Conservation (phyloP, 2,329 filamentous ascomycete species). For the Trichothecium sympodiale region DNA sequence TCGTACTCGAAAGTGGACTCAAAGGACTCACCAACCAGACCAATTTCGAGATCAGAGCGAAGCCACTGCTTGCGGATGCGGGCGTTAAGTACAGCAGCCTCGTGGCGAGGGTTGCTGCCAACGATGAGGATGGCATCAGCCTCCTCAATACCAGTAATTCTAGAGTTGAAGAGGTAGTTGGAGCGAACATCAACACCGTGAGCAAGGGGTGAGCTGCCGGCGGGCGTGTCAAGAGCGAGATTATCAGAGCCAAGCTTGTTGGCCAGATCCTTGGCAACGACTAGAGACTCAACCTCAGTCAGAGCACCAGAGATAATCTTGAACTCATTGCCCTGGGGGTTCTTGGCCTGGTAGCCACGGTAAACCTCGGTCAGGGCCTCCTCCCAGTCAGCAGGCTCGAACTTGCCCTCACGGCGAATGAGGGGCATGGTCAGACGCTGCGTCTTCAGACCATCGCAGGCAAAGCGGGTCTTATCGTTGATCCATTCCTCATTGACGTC, state of each 20-base stretch:
- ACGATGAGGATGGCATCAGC: constrained; percentile 86
- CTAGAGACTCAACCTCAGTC: constrained; percentile 83
- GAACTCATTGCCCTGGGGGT: constrained; percentile 85
- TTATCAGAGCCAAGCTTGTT: constrained; percentile 97
- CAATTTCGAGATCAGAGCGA: constrained; percentile 86
- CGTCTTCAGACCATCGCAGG: constrained; percentile 91
- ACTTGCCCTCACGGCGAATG: constrained; percentile 79
- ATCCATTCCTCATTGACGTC: constrained; percentile 99
- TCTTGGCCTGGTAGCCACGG: constrained; percentile 66
- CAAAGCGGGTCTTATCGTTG: constrained; percentile 95
- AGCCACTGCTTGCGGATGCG: constrained; percentile 98
- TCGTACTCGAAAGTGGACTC: constrained; percentile 94
- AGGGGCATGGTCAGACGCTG: constrained; percentile 90
- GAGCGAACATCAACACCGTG: constrained; percentile 90
- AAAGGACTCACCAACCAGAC: constrained; percentile 80
- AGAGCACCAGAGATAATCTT: constrained; percentile 89
- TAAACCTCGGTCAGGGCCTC: constrained; percentile 84
- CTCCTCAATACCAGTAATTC: constrained; percentile 86
- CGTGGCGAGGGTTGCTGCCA: constrained; percentile 89
- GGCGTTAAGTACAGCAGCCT: constrained; percentile 90
- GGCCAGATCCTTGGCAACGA: constrained; percentile 92
- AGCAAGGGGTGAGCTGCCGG: constrained; percentile 70
- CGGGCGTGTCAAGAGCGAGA: constrained; percentile 80
- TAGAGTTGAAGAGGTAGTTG: constrained; percentile 96
- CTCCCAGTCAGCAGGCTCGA: constrained; percentile 90